A percentile compares a stretch with the other conserved stretches of the same genome.
phyloP scores from a whole-genome alignment of 116 monocot species.

The Phalaenopsis hybrid region DNA sequence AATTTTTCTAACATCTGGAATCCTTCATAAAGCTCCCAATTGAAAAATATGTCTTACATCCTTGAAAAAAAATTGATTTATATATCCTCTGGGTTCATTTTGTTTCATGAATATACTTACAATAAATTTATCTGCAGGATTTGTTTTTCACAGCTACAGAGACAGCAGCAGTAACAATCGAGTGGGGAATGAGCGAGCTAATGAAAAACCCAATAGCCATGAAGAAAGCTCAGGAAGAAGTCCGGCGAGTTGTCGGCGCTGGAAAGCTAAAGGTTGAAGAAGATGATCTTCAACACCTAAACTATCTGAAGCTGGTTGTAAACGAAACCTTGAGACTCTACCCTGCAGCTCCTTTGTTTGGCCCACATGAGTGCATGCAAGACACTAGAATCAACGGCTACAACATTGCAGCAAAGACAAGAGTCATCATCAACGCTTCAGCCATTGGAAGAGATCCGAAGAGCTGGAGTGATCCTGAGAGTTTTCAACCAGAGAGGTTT shows the following conservation, averaged over 20 bases:
- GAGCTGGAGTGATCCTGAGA: constrained; percentile 19
- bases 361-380: background rate
- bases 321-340: constrained; percentile 9
- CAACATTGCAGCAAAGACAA: constrained; percentile 12
- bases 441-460: constrained; percentile 21
- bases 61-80: too few species aligned
- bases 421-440: constrained; percentile 19
- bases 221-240: constrained; percentile 10
- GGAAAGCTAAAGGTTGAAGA: background rate
- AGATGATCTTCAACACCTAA: background rate
- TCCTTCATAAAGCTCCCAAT: too few species aligned
- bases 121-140: background rate
- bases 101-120: too few species aligned
- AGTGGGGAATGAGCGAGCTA: constrained; percentile 12
- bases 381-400: constrained; percentile 11
- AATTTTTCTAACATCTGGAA: too few species aligned
- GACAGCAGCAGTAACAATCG: background rate
- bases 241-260: background rate
- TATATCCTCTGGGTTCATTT: too few species aligned
- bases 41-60: too few species aligned
- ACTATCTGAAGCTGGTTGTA: constrained; percentile 6
- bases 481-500: constrained; percentile 27
- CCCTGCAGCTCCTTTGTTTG: background rate
- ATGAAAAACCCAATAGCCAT: background rate
- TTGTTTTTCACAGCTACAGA: background rate